Evolutionary conservation across 208 protist species (phyloP).

Genomic region (Leishmania tropica): DNA sequence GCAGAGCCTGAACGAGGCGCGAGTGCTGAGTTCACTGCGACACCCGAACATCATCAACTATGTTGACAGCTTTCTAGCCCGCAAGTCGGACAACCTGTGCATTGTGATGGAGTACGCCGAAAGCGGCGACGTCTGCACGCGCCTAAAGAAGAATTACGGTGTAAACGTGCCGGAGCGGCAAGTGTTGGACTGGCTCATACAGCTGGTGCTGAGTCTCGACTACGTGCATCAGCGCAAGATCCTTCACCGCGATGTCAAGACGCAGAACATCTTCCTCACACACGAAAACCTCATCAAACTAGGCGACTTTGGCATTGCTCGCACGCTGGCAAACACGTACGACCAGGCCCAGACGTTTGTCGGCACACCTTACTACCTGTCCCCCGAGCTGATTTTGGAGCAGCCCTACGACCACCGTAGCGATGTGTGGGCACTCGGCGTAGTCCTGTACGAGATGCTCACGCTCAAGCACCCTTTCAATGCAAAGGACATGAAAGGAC

Average conservation of each 20-base stretch:
- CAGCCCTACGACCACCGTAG: constrained; percentile 93
- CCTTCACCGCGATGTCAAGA: constrained; percentile 93
- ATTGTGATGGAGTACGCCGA: constrained; percentile 95
- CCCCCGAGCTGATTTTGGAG: constrained; percentile 92
- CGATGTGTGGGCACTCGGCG: constrained; percentile 95
- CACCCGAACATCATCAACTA: constrained; percentile 96
- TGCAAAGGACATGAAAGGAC: constrained; percentile 82
- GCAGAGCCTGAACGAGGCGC: constrained; percentile 92
- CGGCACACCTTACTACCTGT: constrained; percentile 95
- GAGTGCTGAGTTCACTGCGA: constrained; percentile 83
- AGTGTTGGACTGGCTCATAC: constrained; percentile 90
- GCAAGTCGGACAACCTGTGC: constrained; percentile 88
- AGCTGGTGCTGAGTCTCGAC: constrained; percentile 89
- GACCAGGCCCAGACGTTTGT: constrained; percentile 95
- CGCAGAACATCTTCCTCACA: constrained; percentile 95
- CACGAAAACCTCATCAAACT: constrained; percentile 89
- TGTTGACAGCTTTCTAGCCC: constrained; percentile 91
- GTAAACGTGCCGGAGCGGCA: constrained; percentile 85
- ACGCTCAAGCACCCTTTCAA: constrained; percentile 91
- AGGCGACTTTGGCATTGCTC: constrained; percentile 95
- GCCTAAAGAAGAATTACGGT: constrained; percentile 82
- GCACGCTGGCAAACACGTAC: constrained; percentile 87
- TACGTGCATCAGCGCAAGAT: constrained; percentile 93
- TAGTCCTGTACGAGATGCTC: constrained; percentile 90
- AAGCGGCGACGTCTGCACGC: constrained; percentile 79